Conservation (phyloP, 257 asterid species). For the Lavandula angustifolia region DNA sequence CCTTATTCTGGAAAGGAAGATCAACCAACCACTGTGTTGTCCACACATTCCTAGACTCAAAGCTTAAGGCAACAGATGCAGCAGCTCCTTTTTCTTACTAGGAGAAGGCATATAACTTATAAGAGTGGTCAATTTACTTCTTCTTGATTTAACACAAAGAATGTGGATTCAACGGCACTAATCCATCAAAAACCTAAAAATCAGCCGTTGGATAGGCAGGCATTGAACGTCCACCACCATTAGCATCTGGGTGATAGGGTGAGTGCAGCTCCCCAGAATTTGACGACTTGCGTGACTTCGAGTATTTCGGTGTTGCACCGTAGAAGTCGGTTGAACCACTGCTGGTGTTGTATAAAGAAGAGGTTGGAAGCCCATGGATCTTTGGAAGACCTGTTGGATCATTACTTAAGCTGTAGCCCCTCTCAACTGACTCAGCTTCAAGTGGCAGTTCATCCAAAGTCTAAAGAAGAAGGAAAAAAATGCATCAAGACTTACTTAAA, state of each 20-base stretch:
- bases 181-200: slow-evolving; percentile 34
- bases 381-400: slow-evolving; percentile 88
- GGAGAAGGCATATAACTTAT: slow-evolving; percentile 23
- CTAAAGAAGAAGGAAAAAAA: slow-evolving; percentile 33
- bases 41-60: slow-evolving; percentile 20
- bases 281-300: slow-evolving; percentile 66
- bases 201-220: slow-evolving; percentile 57
- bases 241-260: slow-evolving; percentile 56
- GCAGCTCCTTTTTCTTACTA: slow-evolving; percentile 33
- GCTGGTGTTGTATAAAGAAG: slow-evolving; percentile 59
- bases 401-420: slow-evolving; percentile 74
- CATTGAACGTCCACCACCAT: slow-evolving; percentile 59
- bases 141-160: slow-evolving; percentile 39
- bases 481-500: too few relatives aligned
- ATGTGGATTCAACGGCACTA: slow-evolving; percentile 33
- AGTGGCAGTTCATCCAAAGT: slow-evolving; percentile 92
- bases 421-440: slow-evolving; percentile 83
- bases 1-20: slow-evolving; percentile 23
- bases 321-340: slow-evolving; percentile 61
- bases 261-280: slow-evolving; percentile 86
- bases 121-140: slow-evolving; percentile 29
- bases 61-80: neutral
- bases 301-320: slow-evolving; percentile 53
- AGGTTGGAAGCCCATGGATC: slow-evolving; percentile 88
- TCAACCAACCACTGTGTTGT: neutral